Percentiles rank a stretch among this genome's conserved stretches.
These are phyloP conservation scores for Fusarium nelsonii DNA, from an alignment of 2,329 filamentous ascomycete species.

Conservation along the genomic window DNA sequence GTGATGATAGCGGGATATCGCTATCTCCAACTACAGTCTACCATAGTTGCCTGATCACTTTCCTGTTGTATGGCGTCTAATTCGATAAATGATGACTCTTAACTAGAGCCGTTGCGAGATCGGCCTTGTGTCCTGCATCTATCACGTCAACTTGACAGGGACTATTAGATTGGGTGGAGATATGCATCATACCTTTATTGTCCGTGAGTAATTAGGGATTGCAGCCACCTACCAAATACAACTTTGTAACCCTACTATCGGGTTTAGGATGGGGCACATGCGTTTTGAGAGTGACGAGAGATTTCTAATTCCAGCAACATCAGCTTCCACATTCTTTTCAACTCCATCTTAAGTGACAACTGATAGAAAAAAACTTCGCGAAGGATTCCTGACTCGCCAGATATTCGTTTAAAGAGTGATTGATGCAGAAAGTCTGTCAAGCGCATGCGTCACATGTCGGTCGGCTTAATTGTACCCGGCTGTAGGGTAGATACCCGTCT, in stretches of 20 bases:
- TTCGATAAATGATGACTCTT: neutral
- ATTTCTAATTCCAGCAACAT: too few relatives aligned
- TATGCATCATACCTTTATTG: neutral
- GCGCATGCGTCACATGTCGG: neutral
- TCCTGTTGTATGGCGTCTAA: neutral
- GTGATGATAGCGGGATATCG: rapidly evolving
- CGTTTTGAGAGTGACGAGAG: too few relatives aligned
- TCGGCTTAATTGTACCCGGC: neutral
- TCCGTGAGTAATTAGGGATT: neutral
- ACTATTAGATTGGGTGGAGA: neutral
- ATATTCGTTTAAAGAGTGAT: neutral
- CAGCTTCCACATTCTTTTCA: too few relatives aligned
- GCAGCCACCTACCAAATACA: too few relatives aligned
- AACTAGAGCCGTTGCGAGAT: neutral
- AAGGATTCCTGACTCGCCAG: too few relatives aligned
- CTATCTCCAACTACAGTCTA: rapidly evolving
- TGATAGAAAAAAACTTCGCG: too few relatives aligned
- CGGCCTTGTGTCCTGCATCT: neutral
- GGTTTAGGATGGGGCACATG: too few relatives aligned
- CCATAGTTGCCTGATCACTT: neutral
- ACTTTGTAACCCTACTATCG: too few relatives aligned
- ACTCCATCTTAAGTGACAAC: too few relatives aligned
- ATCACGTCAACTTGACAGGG: constrained; percentile 3
- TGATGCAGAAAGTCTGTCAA: rapidly evolving
- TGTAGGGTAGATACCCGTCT: neutral